A percentile compares a stretch with the other conserved stretches of the same genome.
phyloP scores from a whole-genome alignment of 345 rosid genomes.

The Luvunga scandens region DNA sequence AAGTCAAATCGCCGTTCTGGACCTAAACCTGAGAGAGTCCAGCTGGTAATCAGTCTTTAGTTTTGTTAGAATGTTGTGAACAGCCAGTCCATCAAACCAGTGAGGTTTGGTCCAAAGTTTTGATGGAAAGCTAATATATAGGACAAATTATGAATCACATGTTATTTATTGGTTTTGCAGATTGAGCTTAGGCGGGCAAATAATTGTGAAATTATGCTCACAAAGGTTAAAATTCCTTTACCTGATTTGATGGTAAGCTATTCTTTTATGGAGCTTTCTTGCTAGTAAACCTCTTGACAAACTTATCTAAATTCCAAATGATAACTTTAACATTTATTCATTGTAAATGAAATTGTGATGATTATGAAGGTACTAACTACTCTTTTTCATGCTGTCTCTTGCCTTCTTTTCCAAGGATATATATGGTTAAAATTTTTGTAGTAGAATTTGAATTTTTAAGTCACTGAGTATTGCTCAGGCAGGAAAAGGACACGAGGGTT shows the following conservation, averaged over 20 bases:
- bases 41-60: constrained; percentile 62
- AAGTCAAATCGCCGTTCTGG: constrained; percentile 51
- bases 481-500: not conserved
- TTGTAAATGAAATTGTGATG: not conserved
- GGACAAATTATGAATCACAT: constrained; percentile 11
- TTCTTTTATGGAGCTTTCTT: constrained; percentile 11
- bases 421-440: not conserved
- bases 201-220: constrained; percentile 86
- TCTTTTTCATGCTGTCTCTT: not conserved
- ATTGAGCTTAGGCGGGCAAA: constrained; percentile 80
- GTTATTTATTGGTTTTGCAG: constrained; percentile 46
- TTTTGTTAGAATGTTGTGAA: not conserved
- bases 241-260: constrained; percentile 68
- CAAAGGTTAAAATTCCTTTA: constrained; percentile 78
- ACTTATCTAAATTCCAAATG: not conserved
- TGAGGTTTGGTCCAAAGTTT: not conserved
- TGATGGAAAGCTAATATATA: not conserved
- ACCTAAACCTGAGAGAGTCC: constrained; percentile 69
- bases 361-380: not conserved
- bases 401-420: not conserved
- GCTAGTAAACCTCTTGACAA: constrained; percentile 5
- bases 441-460: not conserved
- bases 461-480: not conserved
- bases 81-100: not conserved
- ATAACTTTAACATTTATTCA: not conserved